Evolutionary conservation across 2,329 filamentous ascomycete species (phyloP), one percentile per base, ranked within the genome.

Genomic region (Neonectria punicea): DNA sequence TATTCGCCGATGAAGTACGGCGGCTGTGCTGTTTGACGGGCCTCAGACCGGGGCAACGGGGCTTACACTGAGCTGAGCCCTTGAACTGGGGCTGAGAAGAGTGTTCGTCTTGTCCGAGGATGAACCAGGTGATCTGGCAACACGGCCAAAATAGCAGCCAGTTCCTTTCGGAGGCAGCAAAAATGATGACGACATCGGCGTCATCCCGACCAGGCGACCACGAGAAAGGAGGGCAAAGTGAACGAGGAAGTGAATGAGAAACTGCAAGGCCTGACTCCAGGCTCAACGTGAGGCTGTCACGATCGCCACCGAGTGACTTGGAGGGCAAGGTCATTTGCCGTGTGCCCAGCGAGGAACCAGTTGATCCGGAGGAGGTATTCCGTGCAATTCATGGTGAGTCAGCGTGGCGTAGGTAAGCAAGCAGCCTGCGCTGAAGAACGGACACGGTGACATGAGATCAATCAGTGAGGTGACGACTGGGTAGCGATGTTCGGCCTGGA

Each of bases 251-350:
- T 32, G 56, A 9, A 36, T n/a, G 16, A 32, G 43, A 44, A 53
- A 58, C 22, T 18, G 22, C 18, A 46, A 14, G 22, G 25, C 53
- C 53, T 65, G 63, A 66, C 63, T 56, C 46, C 20, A 47, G 39
- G 30, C 30, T 36, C 50, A 73, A 67, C 69, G 71, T 73, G 71
- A 72, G 64, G 30, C 22, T 65, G 71, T 73, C 71, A 73, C 64
- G 64, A 53, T 53, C 43, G 14, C 53, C 14, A 39, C 18, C 46
- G 53, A 22, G 20, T 58, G 57, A 54, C 32, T 63, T 54, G 51
- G 25, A 56, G 41, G 30, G 25, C 22, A 2, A 58, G 46, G 64
- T 61, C 67, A 71, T 67, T 62, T 51, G 53, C 44, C 60, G 56
- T 67, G 66, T 61, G 39, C 58, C 6, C 58, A n/a, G 30, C 69